Percentiles rank a stretch among this genome's conserved stretches.
These are phyloP conservation scores for Spirogloea muscicola DNA, from an alignment of 139 green algal genomes.

Conservation along the genomic window DNA sequence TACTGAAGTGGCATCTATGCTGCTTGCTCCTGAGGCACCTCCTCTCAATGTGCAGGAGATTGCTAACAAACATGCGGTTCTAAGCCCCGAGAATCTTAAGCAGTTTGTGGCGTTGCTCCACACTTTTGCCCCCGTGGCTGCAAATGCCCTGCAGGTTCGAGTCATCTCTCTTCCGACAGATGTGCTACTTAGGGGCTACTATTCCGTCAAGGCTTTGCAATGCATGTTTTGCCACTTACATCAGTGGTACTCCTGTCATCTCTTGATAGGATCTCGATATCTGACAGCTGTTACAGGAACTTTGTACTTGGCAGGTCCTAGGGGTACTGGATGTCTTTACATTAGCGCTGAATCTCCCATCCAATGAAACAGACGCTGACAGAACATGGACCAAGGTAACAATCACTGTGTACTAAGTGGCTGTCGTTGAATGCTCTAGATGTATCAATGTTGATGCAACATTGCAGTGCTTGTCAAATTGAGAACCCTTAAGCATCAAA, in stretches of 20 bases:
- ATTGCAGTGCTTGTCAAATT: too few relatives aligned
- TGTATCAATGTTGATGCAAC: too few relatives aligned
- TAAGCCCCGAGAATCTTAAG: conserved; percentile 28
- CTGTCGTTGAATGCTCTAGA: too few relatives aligned
- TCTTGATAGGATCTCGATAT: too few relatives aligned
- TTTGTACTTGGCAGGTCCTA: conserved; percentile 35
- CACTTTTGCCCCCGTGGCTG: conserved; percentile 17
- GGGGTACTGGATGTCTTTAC: conserved; percentile 33
- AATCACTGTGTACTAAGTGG: neutral
- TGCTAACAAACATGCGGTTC: conserved; percentile 27
- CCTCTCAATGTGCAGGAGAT: conserved; percentile 18
- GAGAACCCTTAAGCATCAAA: neutral
- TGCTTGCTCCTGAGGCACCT: neutral
- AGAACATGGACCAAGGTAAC: conserved; percentile 18
- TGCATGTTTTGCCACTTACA: too few relatives aligned
- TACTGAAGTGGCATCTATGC: neutral
- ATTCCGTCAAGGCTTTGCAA: too few relatives aligned
- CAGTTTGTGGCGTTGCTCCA: conserved; percentile 26
- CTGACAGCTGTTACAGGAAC: too few relatives aligned
- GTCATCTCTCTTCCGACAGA: too few relatives aligned
- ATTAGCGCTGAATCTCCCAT: conserved; percentile 14
- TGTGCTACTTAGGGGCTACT: too few relatives aligned
- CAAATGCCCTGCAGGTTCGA: conserved; percentile 37
- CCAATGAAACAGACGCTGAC: conserved; percentile 17
- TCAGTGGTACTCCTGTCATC: too few relatives aligned